Evolutionary conservation across 257 asterid genomes (phyloP), one percentile per base, ranked within the genome.

Genomic region (Fraxinus anomala): DNA sequence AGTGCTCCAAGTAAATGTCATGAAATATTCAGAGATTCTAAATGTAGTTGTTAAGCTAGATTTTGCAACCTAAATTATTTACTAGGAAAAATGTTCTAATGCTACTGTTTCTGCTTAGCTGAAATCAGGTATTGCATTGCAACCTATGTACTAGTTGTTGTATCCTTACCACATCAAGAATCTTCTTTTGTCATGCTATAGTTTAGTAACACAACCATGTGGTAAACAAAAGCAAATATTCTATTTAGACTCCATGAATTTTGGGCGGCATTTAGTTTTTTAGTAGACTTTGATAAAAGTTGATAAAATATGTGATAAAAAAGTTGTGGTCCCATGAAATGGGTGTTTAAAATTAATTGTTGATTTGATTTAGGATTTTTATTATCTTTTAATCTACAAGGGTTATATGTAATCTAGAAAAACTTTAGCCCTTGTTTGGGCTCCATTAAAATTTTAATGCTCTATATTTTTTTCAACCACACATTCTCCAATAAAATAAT

Each of bases 71-170:
- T 44, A 24, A 16, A 36, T 10, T 37, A 3, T 44, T 70, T 40
- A 51, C 67, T 69, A 44, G 39, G 39, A 36, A 47, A 42, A 54
- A 54, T 54, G 28, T 23, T 30, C 67, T 26, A n/a, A 75, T 63
- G 78, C 34, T 47, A 47, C 42, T 26, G 44, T 65, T 34, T 34
- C 54, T 72, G 73, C 37, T 59, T 21, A 9, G 21, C 70, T 66
- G 76, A 59, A 40, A 77, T 73, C 39, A 34, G 49, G 16, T n/a
- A 31, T 26, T 70, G 70, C 74, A 33, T 77, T 40, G 67, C 67
- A 51, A 73, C 30, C 61, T 51, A 31, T 31, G 37, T 61, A 16
- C 63, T 44, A 44, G 71, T 33, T 26, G 67, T 16, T 72, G 42
- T 66, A 54, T 68, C 67, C 10, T 72, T 30, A 66, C 24, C 10